Percentiles rank a stretch among this genome's conserved stretches.
These are phyloP conservation scores for Codiaeum variegatum DNA, from an alignment of 441 rosid genomes.

Conservation along the genomic window DNA sequence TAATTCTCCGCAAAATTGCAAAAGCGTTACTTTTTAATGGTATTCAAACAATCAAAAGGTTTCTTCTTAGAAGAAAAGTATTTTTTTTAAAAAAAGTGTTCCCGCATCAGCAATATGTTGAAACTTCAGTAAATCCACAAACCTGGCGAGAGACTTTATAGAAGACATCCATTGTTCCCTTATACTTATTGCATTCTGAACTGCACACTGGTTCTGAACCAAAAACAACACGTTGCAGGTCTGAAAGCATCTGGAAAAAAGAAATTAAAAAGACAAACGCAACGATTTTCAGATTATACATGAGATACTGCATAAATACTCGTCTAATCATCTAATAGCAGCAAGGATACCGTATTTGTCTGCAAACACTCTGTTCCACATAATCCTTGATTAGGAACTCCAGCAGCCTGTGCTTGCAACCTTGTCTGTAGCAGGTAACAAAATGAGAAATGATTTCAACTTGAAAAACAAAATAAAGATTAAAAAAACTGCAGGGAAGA, in stretches of 20 bases:
- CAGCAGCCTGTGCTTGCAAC: constrained; percentile 94
- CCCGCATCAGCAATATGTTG: background rate
- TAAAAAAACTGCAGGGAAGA: background rate
- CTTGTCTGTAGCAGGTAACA: constrained; percentile 49
- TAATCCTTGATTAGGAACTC: constrained; percentile 62
- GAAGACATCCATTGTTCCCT: constrained; percentile 85
- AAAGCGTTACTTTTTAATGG: background rate
- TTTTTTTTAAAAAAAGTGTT: background rate
- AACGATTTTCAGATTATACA: background rate
- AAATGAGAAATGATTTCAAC: background rate
- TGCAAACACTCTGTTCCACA: constrained; percentile 26
- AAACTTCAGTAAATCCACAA: constrained; percentile 21
- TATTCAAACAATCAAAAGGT: background rate
- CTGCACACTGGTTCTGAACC: constrained; percentile 75
- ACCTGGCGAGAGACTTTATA: constrained; percentile 82
- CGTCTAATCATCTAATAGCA: background rate
- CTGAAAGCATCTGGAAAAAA: constrained; percentile 61
- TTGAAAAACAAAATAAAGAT: background rate
- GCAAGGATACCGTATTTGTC: background rate
- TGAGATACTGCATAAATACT: background rate
- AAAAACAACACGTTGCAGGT: constrained; percentile 60
- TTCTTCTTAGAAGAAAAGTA: background rate
- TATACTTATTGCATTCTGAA: constrained; percentile 78
- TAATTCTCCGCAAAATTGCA: background rate
- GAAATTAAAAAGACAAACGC: background rate